These are phyloP conservation scores for Salix arbutifolia DNA, from an alignment of 345 rosid species.

Conservation along the genomic window DNA sequence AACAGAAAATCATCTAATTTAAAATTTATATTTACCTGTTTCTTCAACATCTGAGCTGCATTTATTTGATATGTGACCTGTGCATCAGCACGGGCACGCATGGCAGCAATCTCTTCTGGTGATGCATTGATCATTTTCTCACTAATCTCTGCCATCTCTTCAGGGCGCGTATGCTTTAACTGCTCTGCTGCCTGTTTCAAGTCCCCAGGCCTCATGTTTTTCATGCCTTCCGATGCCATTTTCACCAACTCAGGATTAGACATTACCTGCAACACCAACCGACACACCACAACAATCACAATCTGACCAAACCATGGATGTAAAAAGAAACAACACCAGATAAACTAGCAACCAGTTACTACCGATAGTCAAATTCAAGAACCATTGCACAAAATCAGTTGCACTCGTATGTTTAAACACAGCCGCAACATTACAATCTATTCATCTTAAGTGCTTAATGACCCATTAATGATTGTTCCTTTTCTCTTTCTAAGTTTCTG, in stretches of 20 bases:
- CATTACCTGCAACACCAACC: constrained; percentile 62
- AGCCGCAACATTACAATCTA: neutral
- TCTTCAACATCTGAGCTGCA: constrained; percentile 83
- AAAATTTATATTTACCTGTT: constrained; percentile 43
- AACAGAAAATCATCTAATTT: neutral
- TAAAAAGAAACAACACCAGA: neutral
- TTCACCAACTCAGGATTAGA: constrained; percentile 91
- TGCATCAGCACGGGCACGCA: constrained; percentile 75
- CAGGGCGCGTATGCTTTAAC: constrained; percentile 70
- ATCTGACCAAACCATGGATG: neutral
- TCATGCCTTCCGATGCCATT: constrained; percentile 94
- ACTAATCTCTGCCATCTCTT: constrained; percentile 84
- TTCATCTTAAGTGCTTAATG: neutral
- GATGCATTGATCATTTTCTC: constrained; percentile 84
- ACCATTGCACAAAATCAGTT: neutral
- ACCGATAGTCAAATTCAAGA: neutral
- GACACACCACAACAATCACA: neutral
- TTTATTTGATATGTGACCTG: constrained; percentile 60
- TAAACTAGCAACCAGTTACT: neutral
- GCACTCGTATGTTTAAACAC: neutral
- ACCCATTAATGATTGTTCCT: neutral
- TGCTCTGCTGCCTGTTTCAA: constrained; percentile 84
- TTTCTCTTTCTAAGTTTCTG: neutral
- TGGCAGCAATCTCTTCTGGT: constrained; percentile 76
- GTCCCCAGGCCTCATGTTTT: constrained; percentile 88